phyloP scores from a whole-genome alignment of 2,329 filamentous ascomycete species.

The Thelonectria rubi region DNA sequence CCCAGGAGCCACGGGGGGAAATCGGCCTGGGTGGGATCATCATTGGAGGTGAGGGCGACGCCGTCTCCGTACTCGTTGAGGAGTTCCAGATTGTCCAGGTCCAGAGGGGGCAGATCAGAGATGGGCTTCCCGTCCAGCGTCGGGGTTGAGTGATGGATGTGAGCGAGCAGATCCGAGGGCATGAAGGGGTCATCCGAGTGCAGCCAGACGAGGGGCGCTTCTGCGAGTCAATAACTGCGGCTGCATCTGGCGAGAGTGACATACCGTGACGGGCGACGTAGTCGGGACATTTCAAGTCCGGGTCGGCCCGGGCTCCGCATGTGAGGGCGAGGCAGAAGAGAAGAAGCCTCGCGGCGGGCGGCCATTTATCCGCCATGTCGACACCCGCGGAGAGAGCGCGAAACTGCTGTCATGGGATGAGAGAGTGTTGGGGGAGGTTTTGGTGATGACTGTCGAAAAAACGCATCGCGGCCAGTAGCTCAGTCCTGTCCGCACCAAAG shows the following conservation, averaged over 20 bases:
- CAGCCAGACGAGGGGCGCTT: conserved; percentile 46
- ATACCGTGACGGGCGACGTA: conserved; percentile 45
- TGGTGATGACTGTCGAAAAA: neutral
- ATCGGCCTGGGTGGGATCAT: conserved; percentile 36
- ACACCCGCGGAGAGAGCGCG: conserved; percentile 2
- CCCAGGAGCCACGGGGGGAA: conserved; percentile 44
- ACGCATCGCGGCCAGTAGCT: neutral
- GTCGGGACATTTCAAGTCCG: conserved; percentile 38
- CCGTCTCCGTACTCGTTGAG: conserved; percentile 36
- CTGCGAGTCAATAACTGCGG: conserved; percentile 21
- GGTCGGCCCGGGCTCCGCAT: conserved; percentile 19
- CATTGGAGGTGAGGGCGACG: conserved; percentile 39
- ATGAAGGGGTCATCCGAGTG: conserved; percentile 45
- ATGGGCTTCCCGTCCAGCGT: conserved; percentile 31
- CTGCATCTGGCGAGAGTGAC: conserved; percentile 20
- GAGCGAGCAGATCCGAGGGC: conserved; percentile 44
- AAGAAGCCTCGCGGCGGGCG: neutral
- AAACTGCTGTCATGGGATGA: neutral
- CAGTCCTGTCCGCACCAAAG: too few relatives aligned
- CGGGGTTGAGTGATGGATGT: conserved; percentile 44
- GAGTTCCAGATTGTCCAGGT: conserved; percentile 43
- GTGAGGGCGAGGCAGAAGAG: neutral
- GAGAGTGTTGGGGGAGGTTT: neutral
- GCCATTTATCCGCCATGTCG: conserved; percentile 18
- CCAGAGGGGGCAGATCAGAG: conserved; percentile 31